Evolutionary conservation across 2,329 filamentous ascomycete species (phyloP).

Genomic region (Talaromyces sp.): DNA sequence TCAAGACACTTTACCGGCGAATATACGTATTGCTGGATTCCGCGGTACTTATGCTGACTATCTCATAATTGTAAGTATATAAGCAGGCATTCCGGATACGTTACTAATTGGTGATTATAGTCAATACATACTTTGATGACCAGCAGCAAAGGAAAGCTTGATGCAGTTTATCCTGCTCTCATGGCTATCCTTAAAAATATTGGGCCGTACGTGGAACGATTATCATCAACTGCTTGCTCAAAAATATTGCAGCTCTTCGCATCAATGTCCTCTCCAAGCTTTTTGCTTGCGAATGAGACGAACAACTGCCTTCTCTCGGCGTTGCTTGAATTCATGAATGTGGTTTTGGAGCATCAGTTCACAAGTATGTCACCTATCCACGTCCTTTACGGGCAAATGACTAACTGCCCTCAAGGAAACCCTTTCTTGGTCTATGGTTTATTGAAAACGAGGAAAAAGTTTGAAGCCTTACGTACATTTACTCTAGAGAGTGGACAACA

Average conservation of each 20-base stretch:
- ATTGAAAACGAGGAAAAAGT: slow-evolving; percentile 71
- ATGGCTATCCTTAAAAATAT: slow-evolving; percentile 92
- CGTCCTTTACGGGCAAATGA: neutral
- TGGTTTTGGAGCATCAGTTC: slow-evolving; percentile 85
- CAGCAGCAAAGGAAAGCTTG: slow-evolving; percentile 80
- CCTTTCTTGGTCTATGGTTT: slow-evolving; percentile 74
- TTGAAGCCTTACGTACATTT: slow-evolving; percentile 79
- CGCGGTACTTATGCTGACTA: slow-evolving; percentile 90
- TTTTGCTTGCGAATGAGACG: slow-evolving; percentile 83
- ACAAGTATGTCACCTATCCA: slow-evolving; percentile 50
- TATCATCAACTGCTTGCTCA: slow-evolving; percentile 68
- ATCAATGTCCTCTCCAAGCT: slow-evolving; percentile 90
- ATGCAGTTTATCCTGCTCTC: slow-evolving; percentile 86
- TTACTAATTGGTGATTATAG: slow-evolving; percentile 43
- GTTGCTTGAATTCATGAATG: slow-evolving; percentile 81
- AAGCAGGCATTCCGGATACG: neutral
- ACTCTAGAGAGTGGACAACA: slow-evolving; percentile 88
- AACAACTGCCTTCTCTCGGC: slow-evolving; percentile 79
- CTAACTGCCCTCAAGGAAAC: slow-evolving; percentile 56
- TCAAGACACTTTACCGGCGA: slow-evolving; percentile 77
- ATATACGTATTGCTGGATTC: slow-evolving; percentile 78
- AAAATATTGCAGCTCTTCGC: slow-evolving; percentile 83
- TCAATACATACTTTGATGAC: slow-evolving; percentile 91
- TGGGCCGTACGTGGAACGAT: slow-evolving; percentile 71
- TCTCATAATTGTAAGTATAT: slow-evolving; percentile 64